Conservation (phyloP, 108 stramenopile genomes). For the Skeletonema menzelii region DNA sequence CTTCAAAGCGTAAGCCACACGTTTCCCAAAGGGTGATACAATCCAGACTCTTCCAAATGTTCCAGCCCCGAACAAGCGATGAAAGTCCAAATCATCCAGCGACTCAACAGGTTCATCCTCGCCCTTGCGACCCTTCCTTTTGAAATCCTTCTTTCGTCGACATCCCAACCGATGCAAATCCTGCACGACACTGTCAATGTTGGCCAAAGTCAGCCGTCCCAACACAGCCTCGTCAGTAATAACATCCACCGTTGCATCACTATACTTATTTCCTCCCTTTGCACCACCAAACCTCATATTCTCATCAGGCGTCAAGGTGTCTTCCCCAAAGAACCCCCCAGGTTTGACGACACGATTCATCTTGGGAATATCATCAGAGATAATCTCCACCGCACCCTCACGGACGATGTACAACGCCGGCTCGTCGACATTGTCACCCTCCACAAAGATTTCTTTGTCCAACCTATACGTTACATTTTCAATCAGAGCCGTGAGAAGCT, state of each 20-base stretch:
- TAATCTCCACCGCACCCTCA: conserved; percentile 30
- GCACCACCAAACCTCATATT: conserved; percentile 54
- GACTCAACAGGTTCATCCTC: conserved; percentile 23
- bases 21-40: conserved; percentile 53
- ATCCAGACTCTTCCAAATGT: conserved; percentile 95
- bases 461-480: conserved; percentile 13
- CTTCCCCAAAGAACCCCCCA: conserved; percentile 47
- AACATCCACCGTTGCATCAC: conserved; percentile 35
- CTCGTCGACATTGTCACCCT: conserved; percentile 43
- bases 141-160: conserved; percentile 39
- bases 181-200: conserved; percentile 63
- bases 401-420: conserved; percentile 44
- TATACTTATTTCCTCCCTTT: conserved; percentile 43
- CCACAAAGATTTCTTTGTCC: conserved; percentile 40
- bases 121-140: conserved; percentile 20
- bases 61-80: conserved; percentile 88
- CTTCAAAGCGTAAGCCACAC: conserved; percentile 89
- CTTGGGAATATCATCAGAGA: conserved; percentile 23
- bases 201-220: conserved; percentile 38
- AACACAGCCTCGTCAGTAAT: conserved; percentile 34
- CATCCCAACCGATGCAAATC: conserved; percentile 69
- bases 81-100: conserved; percentile 64
- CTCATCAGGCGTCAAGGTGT: conserved; percentile 42
- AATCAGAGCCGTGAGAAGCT: conserved; percentile 37
- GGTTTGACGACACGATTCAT: conserved; percentile 22